Evolutionary conservation across 2,329 filamentous ascomycete species (phyloP), one percentile per base, ranked within the genome.

Genomic region (Fusarium drepaniforme): DNA sequence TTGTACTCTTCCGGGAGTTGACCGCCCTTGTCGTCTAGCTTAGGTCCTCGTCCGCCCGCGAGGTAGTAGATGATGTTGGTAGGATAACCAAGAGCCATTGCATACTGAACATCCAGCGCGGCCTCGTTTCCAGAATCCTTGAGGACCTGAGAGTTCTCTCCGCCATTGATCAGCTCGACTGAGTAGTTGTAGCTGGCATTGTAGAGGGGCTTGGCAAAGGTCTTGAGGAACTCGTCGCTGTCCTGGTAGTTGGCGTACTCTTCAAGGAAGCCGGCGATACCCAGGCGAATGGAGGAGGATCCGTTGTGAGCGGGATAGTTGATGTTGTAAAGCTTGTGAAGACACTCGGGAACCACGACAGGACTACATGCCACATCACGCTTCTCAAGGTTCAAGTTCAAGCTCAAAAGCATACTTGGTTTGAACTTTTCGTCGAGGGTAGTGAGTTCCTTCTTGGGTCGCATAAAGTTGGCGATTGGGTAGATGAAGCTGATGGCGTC

Each of bases 381-480:
- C 40, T 75, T 76, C 18, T 74, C 71, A 1, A 77, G 67, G 13
- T 64, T 42, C 30, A 77, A 66, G 13, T 65, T 46, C 38, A 71
- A 30, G 8, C 30, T 64, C 7, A 62, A n/a, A 6, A 77, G 63
- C 37, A 68, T 56, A 3, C 40, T 64, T 9, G 67, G 61, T 18
- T 70, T 58, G 13, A 71, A 61, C 15, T 61, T 40, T n/a, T 64
- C 57, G 15, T 61, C 70, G 6, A 68, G 73, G 15, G 70, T 80
- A 64, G 68, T 77, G 21, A 76, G 70, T 38, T 80, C 78, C 59
- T 80, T 80, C 59, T 77, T 83, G 2, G 86, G 86, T 4, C 82
- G 80, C 84, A 88, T 85, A 67, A 89, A 89, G 80, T 88, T 86
- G 67, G 83, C 81, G 49, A 89, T 78, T 0, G 88, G 87, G 46